These are phyloP conservation scores for Hypomyces rosellus DNA, from an alignment of 2,329 filamentous ascomycete species.

Conservation along the genomic window DNA sequence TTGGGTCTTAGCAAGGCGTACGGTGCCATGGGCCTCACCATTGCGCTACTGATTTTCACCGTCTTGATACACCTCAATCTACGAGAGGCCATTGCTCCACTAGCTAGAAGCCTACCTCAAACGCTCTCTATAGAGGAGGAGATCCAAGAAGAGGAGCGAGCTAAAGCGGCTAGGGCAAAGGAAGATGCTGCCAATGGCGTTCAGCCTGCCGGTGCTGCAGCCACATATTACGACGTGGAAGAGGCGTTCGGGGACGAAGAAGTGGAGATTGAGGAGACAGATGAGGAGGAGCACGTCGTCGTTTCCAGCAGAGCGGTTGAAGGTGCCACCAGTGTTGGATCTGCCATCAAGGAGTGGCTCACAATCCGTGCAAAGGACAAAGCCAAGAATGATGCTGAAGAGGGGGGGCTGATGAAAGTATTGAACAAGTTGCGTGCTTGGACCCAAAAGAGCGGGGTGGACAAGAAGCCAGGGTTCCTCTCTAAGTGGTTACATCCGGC, in stretches of 20 bases:
- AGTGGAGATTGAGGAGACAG: constrained; percentile 16
- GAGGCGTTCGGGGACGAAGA: constrained; percentile 29
- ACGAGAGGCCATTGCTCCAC: constrained; percentile 65
- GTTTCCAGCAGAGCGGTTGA: constrained; percentile 29
- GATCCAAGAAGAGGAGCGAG: constrained; percentile 37
- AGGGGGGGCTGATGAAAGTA: constrained; percentile 22
- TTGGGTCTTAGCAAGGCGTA: constrained; percentile 64
- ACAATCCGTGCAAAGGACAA: constrained; percentile 33
- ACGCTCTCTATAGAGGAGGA: constrained; percentile 56
- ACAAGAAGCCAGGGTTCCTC: constrained; percentile 44
- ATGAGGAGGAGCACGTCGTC: constrained; percentile 22
- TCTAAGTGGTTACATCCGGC: constrained; percentile 71
- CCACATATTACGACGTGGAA: constrained; percentile 30
- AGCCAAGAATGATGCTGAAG: constrained; percentile 18
- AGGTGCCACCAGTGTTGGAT: constrained; percentile 29
- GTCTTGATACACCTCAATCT: constrained; percentile 69
- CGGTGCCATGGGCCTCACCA: constrained; percentile 68
- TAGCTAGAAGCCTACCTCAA: constrained; percentile 73
- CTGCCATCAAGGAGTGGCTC: constrained; percentile 27
- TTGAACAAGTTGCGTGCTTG: constrained; percentile 23
- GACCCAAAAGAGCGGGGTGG: constrained; percentile 20
- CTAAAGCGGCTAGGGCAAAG: constrained; percentile 33
- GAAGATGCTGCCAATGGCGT: constrained; percentile 18
- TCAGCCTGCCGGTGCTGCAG: constrained; percentile 23
- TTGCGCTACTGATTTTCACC: constrained; percentile 69